phyloP scores from a whole-genome alignment of 208 protist genomes.

The Leishmania guyanensis region DNA sequence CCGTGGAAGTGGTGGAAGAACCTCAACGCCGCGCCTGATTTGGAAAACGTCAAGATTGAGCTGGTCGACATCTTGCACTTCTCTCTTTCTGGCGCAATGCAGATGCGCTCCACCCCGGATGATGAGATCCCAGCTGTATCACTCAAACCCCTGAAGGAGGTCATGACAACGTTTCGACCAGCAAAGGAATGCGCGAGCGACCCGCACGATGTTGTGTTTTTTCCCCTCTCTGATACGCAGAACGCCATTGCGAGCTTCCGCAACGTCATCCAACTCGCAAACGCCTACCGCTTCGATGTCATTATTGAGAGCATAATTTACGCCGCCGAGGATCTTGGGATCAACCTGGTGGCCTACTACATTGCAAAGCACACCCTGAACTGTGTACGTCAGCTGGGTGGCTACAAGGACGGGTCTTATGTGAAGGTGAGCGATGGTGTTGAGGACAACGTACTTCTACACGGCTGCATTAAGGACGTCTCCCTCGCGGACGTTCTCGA shows the following conservation, averaged over 20 bases:
- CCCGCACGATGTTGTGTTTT: slow-evolving; percentile 57
- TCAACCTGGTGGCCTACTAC: slow-evolving; percentile 92
- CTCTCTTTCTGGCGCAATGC: slow-evolving; percentile 86
- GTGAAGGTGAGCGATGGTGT: slow-evolving; percentile 90
- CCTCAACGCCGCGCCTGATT: slow-evolving; percentile 63
- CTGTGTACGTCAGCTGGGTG: slow-evolving; percentile 85
- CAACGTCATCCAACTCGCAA: slow-evolving; percentile 86
- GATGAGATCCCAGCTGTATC: slow-evolving; percentile 31
- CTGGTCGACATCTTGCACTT: slow-evolving; percentile 93
- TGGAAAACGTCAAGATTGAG: slow-evolving; percentile 90
- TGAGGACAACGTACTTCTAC: slow-evolving; percentile 90
- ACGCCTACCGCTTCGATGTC: slow-evolving; percentile 77
- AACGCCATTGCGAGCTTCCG: slow-evolving; percentile 87
- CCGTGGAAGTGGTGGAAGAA: slow-evolving; percentile 96
- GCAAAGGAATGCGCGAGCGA: slow-evolving; percentile 19
- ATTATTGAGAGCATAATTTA: slow-evolving; percentile 78
- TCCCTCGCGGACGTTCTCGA: slow-evolving; percentile 65
- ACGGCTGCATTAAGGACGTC: slow-evolving; percentile 80
- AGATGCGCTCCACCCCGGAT: slow-evolving; percentile 35
- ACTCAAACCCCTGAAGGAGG: slow-evolving; percentile 33
- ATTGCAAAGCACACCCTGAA: slow-evolving; percentile 93
- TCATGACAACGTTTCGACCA: slow-evolving; percentile 32
- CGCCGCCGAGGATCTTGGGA: slow-evolving; percentile 79
- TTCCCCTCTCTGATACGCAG: slow-evolving; percentile 64
- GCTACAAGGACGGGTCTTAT: slow-evolving; percentile 89